Percentiles rank a stretch among this genome's conserved stretches.
These are phyloP conservation scores for Tillandsia leiboldiana DNA, from an alignment of 176 grass and related monocot species.

Conservation along the genomic window DNA sequence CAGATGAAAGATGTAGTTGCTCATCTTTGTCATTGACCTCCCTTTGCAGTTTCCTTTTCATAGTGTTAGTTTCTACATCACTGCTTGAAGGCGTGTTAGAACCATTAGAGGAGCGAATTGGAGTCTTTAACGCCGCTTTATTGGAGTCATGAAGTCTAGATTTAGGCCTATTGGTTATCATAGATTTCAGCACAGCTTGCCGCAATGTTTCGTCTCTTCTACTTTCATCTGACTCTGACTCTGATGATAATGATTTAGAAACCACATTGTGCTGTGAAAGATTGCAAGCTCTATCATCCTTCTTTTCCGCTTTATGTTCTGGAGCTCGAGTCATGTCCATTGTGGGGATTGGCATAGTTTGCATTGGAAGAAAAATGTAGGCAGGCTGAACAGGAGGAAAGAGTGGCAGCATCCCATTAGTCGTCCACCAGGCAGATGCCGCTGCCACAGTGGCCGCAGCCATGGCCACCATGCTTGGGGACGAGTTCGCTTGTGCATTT, in stretches of 20 bases:
- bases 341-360: neutral
- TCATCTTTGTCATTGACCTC: neutral
- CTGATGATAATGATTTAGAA: neutral
- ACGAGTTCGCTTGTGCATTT: neutral
- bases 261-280: neutral
- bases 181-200: neutral
- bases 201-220: neutral
- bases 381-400: neutral
- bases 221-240: neutral
- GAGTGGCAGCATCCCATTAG: constrained; percentile 5
- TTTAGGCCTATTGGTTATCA: neutral
- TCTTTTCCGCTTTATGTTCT: neutral
- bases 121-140: neutral
- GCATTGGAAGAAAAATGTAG: neutral
- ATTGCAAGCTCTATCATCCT: neutral
- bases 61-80: neutral
- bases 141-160: neutral
- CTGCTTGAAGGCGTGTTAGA: constrained; percentile 4
- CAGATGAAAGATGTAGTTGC: neutral
- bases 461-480: constrained; percentile 2
- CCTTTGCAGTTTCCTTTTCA: neutral
- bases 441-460: constrained; percentile 16
- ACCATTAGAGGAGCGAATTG: constrained; percentile 7
- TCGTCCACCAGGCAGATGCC: constrained; percentile 21
- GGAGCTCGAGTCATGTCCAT: neutral